Conservation (phyloP, 2,329 filamentous ascomycete genomes). For the Alternaria infectoria region DNA sequence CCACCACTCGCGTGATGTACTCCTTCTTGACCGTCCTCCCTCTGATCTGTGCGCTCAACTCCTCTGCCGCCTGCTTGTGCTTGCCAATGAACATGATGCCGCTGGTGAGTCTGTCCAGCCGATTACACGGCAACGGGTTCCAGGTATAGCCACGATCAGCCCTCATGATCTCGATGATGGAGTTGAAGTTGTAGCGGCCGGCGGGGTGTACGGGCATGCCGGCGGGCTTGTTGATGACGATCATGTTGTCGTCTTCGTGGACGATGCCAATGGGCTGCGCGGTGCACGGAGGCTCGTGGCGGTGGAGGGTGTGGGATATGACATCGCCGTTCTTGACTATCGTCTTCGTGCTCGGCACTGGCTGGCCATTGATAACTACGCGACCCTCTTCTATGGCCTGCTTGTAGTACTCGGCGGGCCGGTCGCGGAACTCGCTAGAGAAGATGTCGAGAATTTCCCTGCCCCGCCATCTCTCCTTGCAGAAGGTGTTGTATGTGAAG, state of each 20-base stretch:
- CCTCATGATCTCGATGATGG: conserved; percentile 90
- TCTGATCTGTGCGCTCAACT: conserved; percentile 76
- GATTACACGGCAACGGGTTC: conserved; percentile 78
- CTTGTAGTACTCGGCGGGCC: conserved; percentile 82
- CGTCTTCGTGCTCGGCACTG: conserved; percentile 68
- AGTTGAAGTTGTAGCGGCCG: conserved; percentile 95
- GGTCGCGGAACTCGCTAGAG: conserved; percentile 87
- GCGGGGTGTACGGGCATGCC: conserved; percentile 95
- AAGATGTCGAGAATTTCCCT: conserved; percentile 86
- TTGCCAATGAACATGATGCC: conserved; percentile 99
- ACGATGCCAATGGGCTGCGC: conserved; percentile 79
- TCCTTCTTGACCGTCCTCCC: conserved; percentile 89
- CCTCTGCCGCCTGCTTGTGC: conserved; percentile 77
- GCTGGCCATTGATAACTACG: conserved; percentile 80
- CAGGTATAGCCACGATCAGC: conserved; percentile 68
- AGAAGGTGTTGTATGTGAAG: conserved; percentile 93
- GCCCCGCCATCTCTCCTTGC: conserved; percentile 91
- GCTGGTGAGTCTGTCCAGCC: conserved; percentile 91
- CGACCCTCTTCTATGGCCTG: conserved; percentile 79
- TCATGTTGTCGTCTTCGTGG: conserved; percentile 89
- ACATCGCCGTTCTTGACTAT: conserved; percentile 86
- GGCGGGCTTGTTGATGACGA: conserved; percentile 96
- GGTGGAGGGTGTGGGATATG: conserved; percentile 90
- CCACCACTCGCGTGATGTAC: conserved; percentile 89
- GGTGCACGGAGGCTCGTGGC: conserved; percentile 93